Conservation (phyloP, 2,329 filamentous ascomycete genomes). For the Fusarium chlamydosporum region DNA sequence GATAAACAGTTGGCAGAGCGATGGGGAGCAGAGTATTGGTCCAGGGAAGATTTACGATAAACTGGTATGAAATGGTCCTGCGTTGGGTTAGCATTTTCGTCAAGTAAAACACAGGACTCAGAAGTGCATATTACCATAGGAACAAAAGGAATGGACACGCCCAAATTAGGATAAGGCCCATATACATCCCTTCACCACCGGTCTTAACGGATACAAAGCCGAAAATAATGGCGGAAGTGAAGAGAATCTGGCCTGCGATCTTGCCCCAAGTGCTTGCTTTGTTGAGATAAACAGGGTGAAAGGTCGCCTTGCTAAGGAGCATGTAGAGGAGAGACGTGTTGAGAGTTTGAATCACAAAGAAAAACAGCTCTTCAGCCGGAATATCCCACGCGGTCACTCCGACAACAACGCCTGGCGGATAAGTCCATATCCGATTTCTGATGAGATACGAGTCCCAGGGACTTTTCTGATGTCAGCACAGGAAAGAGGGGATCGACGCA, state of each 20-base stretch:
- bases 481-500: not conserved
- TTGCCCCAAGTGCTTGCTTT: conserved; percentile 52
- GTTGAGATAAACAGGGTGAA: conserved; percentile 62
- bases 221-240: conserved; percentile 60
- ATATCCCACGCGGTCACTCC: conserved; percentile 75
- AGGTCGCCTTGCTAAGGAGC: conserved; percentile 74
- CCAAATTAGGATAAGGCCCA: conserved; percentile 79
- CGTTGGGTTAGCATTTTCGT: conserved; percentile 52
- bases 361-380: conserved; percentile 80
- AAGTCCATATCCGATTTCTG: conserved; percentile 76
- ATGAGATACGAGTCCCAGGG: conserved; percentile 86
- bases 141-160: conserved; percentile 75
- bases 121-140: conserved; percentile 28
- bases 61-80: conserved; percentile 74
- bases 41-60: conserved; percentile 72
- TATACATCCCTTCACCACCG: conserved; percentile 70
- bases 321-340: conserved; percentile 78
- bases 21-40: conserved; percentile 73
- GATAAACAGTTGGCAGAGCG: conserved; percentile 73
- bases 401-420: conserved; percentile 74
- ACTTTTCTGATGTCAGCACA: conserved; percentile 10
- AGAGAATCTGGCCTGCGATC: conserved; percentile 64
- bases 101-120: not conserved
- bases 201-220: conserved; percentile 62
- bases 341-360: conserved; percentile 83